These are phyloP conservation scores for Helotiales sp. DNA, from an alignment of 2,329 filamentous ascomycete genomes.

Conservation along the genomic window DNA sequence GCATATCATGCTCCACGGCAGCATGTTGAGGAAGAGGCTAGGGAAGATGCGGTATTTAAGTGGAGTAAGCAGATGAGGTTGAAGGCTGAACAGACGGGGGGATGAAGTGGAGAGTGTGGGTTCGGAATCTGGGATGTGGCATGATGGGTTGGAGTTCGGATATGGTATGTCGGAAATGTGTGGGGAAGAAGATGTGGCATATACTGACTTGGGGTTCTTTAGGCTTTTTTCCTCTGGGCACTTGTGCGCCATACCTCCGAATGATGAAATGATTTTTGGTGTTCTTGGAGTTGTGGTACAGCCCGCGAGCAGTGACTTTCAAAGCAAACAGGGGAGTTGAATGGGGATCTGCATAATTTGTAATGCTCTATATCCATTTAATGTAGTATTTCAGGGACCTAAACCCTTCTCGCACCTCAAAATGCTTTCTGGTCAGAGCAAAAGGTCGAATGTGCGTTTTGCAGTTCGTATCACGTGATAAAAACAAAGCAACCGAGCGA, in stretches of 20 bases:
- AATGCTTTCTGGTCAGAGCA: background rate
- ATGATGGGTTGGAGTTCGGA: background rate
- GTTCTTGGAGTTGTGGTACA: too few relatives aligned
- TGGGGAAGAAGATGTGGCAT: background rate
- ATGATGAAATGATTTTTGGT: too few relatives aligned
- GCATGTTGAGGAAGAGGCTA: background rate
- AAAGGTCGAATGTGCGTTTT: background rate
- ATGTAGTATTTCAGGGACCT: too few relatives aligned
- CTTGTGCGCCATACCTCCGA: too few relatives aligned
- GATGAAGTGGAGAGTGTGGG: background rate
- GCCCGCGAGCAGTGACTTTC: too few relatives aligned
- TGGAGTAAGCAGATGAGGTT: conserved; percentile 23
- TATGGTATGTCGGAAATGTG: background rate
- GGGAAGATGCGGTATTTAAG: conserved; percentile 17
- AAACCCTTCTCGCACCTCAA: too few relatives aligned
- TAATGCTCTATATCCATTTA: too few relatives aligned
- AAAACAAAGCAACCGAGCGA: background rate
- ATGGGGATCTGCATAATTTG: too few relatives aligned
- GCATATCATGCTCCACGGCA: background rate
- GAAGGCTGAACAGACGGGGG: background rate
- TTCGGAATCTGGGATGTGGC: background rate
- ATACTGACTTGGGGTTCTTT: too few relatives aligned
- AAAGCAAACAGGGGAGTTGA: too few relatives aligned
- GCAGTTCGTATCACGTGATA: too few relatives aligned
- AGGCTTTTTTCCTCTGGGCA: too few relatives aligned